Conservation (phyloP, 345 rosid genomes). For the Melastoma malabathricum region DNA sequence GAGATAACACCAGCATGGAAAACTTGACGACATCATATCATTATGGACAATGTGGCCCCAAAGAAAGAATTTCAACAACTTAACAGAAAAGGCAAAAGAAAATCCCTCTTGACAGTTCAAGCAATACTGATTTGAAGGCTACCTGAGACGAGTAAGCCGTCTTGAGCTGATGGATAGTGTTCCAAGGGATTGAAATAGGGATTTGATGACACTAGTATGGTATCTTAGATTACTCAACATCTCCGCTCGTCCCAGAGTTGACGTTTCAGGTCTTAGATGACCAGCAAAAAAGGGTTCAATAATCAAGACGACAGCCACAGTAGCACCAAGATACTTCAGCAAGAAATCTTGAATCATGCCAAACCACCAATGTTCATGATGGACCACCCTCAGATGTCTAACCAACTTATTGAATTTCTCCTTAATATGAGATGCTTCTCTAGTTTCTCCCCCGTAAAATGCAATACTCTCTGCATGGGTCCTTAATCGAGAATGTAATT, state of each 20-base stretch:
- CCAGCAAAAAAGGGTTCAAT: conserved; percentile 98
- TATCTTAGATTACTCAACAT: conserved; percentile 99
- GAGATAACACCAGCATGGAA: too few species aligned
- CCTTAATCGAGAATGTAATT: conserved; percentile 93
- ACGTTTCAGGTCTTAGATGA: conserved; percentile 70
- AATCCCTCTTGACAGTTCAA: too few species aligned
- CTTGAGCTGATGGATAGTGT: conserved; percentile 91
- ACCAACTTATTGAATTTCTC: conserved; percentile 66
- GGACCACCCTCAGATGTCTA: conserved; percentile 63
- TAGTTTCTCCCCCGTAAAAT: conserved; percentile 86
- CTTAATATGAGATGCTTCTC: conserved; percentile 86
- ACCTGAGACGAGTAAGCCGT: conserved; percentile 91
- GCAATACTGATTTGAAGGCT: conserved; percentile 6
- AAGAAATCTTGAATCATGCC: conserved; percentile 98
- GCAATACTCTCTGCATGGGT: conserved; percentile 99
- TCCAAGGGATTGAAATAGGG: conserved; percentile 85
- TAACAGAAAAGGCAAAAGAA: conserved; percentile 3
- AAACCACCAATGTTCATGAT: conserved; percentile 99
- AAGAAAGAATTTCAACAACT: too few species aligned
- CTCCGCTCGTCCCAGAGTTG: conserved; percentile 88
- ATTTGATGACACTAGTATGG: conserved; percentile 87
- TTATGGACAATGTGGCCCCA: too few species aligned
- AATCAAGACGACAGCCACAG: conserved; percentile 82
- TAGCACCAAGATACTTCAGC: conserved; percentile 92
- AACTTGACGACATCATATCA: too few species aligned